Evolutionary conservation across 345 rosid species (phyloP).

Genomic region (Gossypium raimondii): DNA sequence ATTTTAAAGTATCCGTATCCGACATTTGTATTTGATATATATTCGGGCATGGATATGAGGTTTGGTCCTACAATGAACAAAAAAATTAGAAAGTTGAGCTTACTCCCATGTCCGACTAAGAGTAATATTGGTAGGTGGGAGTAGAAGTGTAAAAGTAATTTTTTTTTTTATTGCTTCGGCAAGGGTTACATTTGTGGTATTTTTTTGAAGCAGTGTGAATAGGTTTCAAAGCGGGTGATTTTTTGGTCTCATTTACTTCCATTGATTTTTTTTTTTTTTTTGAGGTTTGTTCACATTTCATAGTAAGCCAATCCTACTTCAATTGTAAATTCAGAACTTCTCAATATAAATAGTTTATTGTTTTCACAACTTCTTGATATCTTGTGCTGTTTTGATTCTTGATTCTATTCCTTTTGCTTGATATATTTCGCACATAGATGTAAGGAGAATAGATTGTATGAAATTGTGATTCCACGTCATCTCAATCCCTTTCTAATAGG

Average conservation of each 20-base stretch:
- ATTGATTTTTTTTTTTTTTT: neutral
- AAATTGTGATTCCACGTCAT: too few species aligned
- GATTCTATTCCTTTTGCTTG: too few species aligned
- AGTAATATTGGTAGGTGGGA: neutral
- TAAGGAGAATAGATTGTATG: too few species aligned
- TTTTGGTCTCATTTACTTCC: neutral
- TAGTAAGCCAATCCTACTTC: slow-evolving; percentile 1
- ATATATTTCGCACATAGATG: too few species aligned
- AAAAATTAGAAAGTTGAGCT: neutral
- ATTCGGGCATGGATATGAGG: neutral
- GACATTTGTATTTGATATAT: neutral
- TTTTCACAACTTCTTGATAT: neutral
- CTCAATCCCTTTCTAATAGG: too few species aligned
- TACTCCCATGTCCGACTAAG: neutral
- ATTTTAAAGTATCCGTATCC: neutral
- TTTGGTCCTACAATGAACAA: neutral
- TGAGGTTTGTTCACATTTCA: neutral
- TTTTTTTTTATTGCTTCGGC: neutral
- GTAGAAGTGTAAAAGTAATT: neutral
- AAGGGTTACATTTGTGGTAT: neutral
- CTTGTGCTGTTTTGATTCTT: too few species aligned
- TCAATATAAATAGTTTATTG: neutral
- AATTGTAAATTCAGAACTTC: slow-evolving; percentile 3
- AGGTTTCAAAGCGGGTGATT: neutral
- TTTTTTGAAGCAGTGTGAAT: slow-evolving; percentile 3